Base-by-base conservation (phyloP, 1,284 basidiomycete species). In the Ceratobasidium sp. region DNA sequence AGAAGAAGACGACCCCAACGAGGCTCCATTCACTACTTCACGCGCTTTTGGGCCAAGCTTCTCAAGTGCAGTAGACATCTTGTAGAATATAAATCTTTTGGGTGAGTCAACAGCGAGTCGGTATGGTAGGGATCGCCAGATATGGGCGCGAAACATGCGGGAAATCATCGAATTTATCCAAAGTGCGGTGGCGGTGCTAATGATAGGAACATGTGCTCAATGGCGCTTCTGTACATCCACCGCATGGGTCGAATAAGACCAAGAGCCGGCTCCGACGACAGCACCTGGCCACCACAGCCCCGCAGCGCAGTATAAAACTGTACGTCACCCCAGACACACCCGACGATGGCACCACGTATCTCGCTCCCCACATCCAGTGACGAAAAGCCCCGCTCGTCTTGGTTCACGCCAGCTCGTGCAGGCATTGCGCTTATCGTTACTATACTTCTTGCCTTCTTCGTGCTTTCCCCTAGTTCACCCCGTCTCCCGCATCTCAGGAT, bases 61-160 rank as follows among this genome's bases (percentile, higher is more conserved):
- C 39, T 61, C 69, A 37, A 73, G 69, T 51, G 58, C 58, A 27
- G 69, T 53, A 43, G 69, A 73, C 69, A 73, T 73, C 13, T 27
- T 39, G 46, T 37, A 8, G 11, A 9, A 29, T 34, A n/a, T 73
- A 22, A 62, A 62, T 49, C 63, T 43, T 22, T 51, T 65, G 31
- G 48, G n/a, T 4, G 43, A 51, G 46, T 65, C 43, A 65, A 65
- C 14, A 39, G 46, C 31, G 22, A 51, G 63, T 31, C 22, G 39
- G 13, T 22, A 43, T 65, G 46, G 63, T 31, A 62, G 58, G 5
- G 69, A 59, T 39, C 69, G 58, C 43, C 46, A 62, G 58, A 73
- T 73, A 73, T 43, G 59, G 48, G 69, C 59, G 69, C 69, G 69
- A 73, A 73, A 62, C 69, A 73, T 73, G 34, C 69, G 46, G 69